Evolutionary conservation across 139 green algal species (phyloP), one percentile per base, ranked within the genome.

Genomic region (Yamagishiella unicocca): DNA sequence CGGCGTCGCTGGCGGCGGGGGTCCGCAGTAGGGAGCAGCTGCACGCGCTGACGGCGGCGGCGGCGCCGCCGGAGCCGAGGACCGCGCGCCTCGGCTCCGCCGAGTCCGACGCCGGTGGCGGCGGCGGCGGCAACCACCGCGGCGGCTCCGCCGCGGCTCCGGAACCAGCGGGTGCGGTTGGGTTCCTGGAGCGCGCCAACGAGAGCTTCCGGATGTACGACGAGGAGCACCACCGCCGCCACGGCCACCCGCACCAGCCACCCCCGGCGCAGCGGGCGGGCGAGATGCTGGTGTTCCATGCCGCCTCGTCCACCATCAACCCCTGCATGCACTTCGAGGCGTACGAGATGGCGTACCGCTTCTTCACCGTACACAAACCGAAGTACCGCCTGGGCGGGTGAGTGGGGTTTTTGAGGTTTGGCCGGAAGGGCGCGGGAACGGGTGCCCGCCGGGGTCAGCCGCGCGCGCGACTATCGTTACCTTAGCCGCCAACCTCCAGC

Each of bases 1-100:
- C 88, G 7, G 92, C 91, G 22, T 82, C 82, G 0, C 37, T 89
- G n/a, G 82, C 87, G 25, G 46, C 82, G 8, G 81, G 81, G 25
- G 79, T 46, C 58, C 66, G 42, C 79, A 54, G 35, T 61, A 42
- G 79, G 22, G 61, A 75, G 55, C 40, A 62, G 35, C 61, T 85
- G 12, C 45, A 70, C 24, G 54, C 12, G 53, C 61, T 80, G 53
- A 74, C 61, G 54, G 35, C 21, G 50, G 66, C 81, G 14, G 64
- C 66, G 1, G 10, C 9, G 70, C 27, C 64, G 55, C 10, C 76
- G 76, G 35, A 29, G 79, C 10, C 35, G 58, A 21, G 50, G 35
- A 14, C 53, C 8, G 24, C 33, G 37, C 50, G 33, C 58, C 71
- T 7, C 22, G 71, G 25, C 27, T 29, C 43, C 27, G 37, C 66